Evolutionary conservation across 2,329 filamentous ascomycete genomes (phyloP).

Genomic region (Colletotrichum lindemuthianum): DNA sequence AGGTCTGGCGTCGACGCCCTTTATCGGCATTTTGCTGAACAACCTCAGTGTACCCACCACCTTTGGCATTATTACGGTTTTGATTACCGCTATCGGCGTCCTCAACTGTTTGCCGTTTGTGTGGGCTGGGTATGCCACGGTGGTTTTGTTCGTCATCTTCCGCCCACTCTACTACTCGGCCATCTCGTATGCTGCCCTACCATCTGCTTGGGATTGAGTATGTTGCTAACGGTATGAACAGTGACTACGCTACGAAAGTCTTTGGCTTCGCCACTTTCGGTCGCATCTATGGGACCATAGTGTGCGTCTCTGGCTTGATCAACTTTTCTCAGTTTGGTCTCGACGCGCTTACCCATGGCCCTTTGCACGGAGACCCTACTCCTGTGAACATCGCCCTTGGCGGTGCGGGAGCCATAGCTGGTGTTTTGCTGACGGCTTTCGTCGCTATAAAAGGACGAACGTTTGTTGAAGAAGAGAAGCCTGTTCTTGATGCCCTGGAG

Average conservation of each 20-base stretch:
- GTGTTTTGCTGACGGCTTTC: slow-evolving; percentile 64
- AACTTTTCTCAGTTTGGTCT: slow-evolving; percentile 78
- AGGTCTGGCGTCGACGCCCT: slow-evolving; percentile 74
- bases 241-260: slow-evolving; percentile 81
- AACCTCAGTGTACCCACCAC: slow-evolving; percentile 70
- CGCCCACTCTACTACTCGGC: slow-evolving; percentile 82
- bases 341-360: slow-evolving; percentile 72
- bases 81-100: slow-evolving; percentile 70
- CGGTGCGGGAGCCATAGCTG: slow-evolving; percentile 62
- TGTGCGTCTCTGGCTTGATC: slow-evolving; percentile 76
- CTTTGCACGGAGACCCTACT: slow-evolving; percentile 69
- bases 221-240: slow-evolving; percentile 31
- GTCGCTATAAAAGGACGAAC: slow-evolving; percentile 48
- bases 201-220: rapidly evolving
- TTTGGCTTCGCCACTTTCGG: slow-evolving; percentile 85
- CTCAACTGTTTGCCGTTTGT: slow-evolving; percentile 72
- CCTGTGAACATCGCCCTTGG: slow-evolving; percentile 72
- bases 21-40: slow-evolving; percentile 77
- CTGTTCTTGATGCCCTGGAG: slow-evolving; percentile 14
- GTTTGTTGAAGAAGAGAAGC: slow-evolving; percentile 26
- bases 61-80: slow-evolving; percentile 65
- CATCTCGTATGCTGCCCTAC: slow-evolving; percentile 61
- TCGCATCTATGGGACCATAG: slow-evolving; percentile 80
- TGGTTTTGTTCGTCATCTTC: slow-evolving; percentile 76
- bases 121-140: slow-evolving; percentile 73